Evolutionary conservation across 441 rosid species (phyloP).

Genomic region (Pelargonium fulgidum): DNA sequence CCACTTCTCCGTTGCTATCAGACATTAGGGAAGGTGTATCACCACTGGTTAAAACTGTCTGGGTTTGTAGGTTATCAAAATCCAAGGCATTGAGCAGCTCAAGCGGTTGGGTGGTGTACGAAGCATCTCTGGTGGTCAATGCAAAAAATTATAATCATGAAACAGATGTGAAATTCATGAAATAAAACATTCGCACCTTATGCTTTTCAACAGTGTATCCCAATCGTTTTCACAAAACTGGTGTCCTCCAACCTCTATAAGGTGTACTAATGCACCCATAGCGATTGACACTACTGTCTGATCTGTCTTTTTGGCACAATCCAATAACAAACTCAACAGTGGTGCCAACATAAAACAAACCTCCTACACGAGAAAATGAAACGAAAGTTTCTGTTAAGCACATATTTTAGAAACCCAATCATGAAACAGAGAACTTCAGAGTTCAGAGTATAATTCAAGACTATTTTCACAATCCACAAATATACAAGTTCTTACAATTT

Average conservation of each 20-base stretch:
- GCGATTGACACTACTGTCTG: conserved; percentile 97
- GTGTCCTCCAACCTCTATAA: conserved; percentile 98
- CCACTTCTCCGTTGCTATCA: conserved; percentile 24
- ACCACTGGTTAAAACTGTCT: conserved; percentile 29
- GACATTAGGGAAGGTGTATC: conserved; percentile 18
- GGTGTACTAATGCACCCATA: conserved; percentile 94
- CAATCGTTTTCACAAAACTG: conserved; percentile 94
- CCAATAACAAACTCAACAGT: conserved; percentile 84
- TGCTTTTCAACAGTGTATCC: conserved; percentile 96
- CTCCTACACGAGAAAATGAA: conserved; percentile 53
- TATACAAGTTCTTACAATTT: neutral
- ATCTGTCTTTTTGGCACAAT: conserved; percentile 95
- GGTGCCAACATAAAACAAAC: conserved; percentile 99
- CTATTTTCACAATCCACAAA: neutral
- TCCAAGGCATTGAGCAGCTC: conserved; percentile 87
- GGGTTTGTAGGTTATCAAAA: conserved; percentile 46
- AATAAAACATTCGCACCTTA: conserved; percentile 51
- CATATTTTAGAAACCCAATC: conserved; percentile 5
- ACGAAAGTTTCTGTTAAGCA: conserved; percentile 12
- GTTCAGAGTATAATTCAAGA: neutral
- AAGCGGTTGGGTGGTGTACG: conserved; percentile 97
- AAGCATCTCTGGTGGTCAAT: conserved; percentile 70
- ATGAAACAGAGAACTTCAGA: neutral
- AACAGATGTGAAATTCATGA: conserved; percentile 9
- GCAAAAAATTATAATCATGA: conserved; percentile 20